phyloP scores from a whole-genome alignment of 345 rosid species.

The Arabidopsis thaliana region DNA sequence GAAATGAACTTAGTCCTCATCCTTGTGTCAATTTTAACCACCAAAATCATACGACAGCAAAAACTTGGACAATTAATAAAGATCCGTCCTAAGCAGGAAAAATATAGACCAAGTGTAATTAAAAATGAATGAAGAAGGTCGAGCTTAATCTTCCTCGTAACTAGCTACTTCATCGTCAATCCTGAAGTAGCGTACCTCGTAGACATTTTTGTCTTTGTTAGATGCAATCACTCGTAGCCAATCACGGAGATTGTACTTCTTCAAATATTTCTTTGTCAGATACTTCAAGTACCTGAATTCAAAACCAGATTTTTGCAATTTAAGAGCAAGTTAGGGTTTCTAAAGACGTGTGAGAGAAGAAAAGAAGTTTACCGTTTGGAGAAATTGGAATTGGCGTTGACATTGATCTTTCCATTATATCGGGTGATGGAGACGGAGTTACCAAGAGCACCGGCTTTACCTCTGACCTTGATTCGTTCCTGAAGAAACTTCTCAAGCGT shows the following conservation, averaged over 20 bases:
- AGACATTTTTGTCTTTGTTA: constrained; percentile 64
- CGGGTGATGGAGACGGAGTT: constrained; percentile 58
- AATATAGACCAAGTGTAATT: neutral
- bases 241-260: constrained; percentile 68
- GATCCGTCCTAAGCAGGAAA: neutral
- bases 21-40: neutral
- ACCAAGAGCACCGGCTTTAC: constrained; percentile 82
- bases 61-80: neutral
- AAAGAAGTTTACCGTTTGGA: constrained; percentile 63
- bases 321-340: neutral
- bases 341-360: neutral
- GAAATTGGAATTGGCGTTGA: constrained; percentile 65
- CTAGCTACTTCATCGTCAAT: constrained; percentile 79
- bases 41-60: neutral
- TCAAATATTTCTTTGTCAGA: constrained; percentile 77
- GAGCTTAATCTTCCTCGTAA: constrained; percentile 56
- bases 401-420: constrained; percentile 61
- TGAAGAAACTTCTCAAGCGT: constrained; percentile 84
- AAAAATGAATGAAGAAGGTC: constrained; percentile 4
- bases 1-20: neutral
- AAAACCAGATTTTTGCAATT: neutral
- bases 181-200: constrained; percentile 71
- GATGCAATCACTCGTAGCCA: constrained; percentile 80
- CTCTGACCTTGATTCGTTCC: constrained; percentile 84
- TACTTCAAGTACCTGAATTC: constrained; percentile 63